Base-by-base conservation (phyloP, 129 eudicot species). In the Saussurea involucrata region DNA sequence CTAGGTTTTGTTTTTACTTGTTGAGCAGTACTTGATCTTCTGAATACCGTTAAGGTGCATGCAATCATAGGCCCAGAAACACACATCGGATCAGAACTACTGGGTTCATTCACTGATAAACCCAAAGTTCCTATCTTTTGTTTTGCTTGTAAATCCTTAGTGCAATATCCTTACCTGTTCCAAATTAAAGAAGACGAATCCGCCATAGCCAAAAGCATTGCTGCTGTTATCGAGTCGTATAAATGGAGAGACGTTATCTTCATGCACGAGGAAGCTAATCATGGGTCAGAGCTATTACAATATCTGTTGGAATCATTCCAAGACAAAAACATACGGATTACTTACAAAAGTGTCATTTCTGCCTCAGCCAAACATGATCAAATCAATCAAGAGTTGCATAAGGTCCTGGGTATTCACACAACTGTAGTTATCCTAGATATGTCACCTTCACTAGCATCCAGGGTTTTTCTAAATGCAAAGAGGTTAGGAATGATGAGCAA, bases 401-500 rank as follows among this genome's bases (percentile, higher is more conserved):
- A 81, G 71, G 55, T 87, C 20, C 81, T 40, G 77, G 67, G 42
- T 0, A 46, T 80, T 85, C 86, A 73, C 17, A 80, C 90, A 1
- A 65, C 81, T n/a, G 84, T 88, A 7, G 71, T 83, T 24, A 28
- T 86, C 8, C 74, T 88, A 17, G 86, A 86, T 40, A 9, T 81
- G 70, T 42, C 75, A 22, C 65, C 80, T 22, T 22, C 57, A 3
- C 65, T 85, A 29, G 88, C 71, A 12, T 71, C 86, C 27, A 53
- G 76, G 9, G 18, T 85, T 21, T 83, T 85, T 73, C 4, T 69
- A 25, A 83, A 27, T 34, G 90, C 88, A 3, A 79, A 76, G 61
- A 65, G 66, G 20, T 20, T 81, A 13, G 82, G 81, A 29, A 84
- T 89, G 95, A 82, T 84, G 83, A 71, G 53, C 20, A 29, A 77